phyloP scores from a whole-genome alignment of 2,329 filamentous ascomycete species.

The Alternaria dauci region DNA sequence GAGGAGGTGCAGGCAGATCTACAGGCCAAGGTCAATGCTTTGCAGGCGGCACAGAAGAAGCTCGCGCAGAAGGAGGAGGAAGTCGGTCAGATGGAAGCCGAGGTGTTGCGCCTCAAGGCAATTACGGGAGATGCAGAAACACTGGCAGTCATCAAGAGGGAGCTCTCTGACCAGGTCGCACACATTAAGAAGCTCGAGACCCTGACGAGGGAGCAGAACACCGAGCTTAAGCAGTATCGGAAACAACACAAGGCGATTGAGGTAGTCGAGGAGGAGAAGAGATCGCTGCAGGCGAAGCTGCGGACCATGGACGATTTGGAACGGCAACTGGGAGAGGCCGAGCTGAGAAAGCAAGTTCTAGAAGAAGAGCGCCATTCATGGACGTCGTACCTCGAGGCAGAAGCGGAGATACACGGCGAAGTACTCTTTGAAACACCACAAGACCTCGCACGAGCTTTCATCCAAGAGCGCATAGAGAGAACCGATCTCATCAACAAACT shows the following conservation, averaged over 20 bases:
- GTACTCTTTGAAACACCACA: slow-evolving; percentile 88
- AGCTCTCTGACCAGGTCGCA: slow-evolving; percentile 89
- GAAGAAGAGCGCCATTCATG: slow-evolving; percentile 89
- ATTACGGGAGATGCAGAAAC: slow-evolving; percentile 88
- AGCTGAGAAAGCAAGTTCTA: slow-evolving; percentile 82
- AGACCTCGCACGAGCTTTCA: slow-evolving; percentile 81
- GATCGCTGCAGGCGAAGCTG: slow-evolving; percentile 78
- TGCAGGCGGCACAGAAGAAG: slow-evolving; percentile 71
- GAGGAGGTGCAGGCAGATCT: slow-evolving; percentile 69
- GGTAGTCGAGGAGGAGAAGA: slow-evolving; percentile 94
- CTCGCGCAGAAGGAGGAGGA: slow-evolving; percentile 73
- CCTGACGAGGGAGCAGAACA: slow-evolving; percentile 78
- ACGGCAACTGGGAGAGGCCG: slow-evolving; percentile 78
- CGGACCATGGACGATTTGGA: slow-evolving; percentile 77
- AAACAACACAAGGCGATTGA: slow-evolving; percentile 87
- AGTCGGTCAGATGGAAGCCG: slow-evolving; percentile 79
- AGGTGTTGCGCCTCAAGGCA: slow-evolving; percentile 83
- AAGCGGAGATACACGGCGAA: slow-evolving; percentile 66
- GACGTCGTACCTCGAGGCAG: slow-evolving; percentile 82
- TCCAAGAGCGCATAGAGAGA: slow-evolving; percentile 81
- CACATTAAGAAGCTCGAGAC: slow-evolving; percentile 87
- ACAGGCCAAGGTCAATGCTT: slow-evolving; percentile 62
- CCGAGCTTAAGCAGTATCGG: slow-evolving; percentile 82
- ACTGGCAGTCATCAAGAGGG: slow-evolving; percentile 82
- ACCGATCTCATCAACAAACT: slow-evolving; percentile 82